Base-by-base conservation (phyloP, 306 rosid species). In the Ormosia semicastrata region DNA sequence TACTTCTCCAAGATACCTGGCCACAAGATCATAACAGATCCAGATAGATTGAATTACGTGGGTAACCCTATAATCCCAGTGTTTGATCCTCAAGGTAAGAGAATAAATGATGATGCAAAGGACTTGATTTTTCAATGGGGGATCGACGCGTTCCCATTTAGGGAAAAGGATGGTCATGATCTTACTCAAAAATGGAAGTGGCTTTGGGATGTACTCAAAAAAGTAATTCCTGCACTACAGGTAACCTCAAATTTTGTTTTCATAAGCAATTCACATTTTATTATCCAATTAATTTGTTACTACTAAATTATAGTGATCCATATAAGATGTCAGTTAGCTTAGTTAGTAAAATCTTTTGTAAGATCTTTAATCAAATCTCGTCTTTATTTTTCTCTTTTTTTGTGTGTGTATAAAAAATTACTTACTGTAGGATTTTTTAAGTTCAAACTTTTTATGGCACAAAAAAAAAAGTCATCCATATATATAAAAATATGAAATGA, bases 101-200 rank as follows among this genome's bases (percentile, higher is more conserved):
- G 7, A 11, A 3, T 32, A 2, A 84, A 84, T 15, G 15, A 3
- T 1, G 33, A 84, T 34, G 84, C 87, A 6, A 68, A 65, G 58
- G 77, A 73, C 0, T 70, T 79, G 15, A 79, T 84, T 54, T 84
- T 84, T 57, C 81, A 84, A 73, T 84, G 87, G 87, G 87, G 83
- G 1, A 79, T 84, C 10, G 77, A 79, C 0, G 84, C 84, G 1
- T 84, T 84, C 36, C 87, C 87, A 39, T 84, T 84, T n/a, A 73
- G 84, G 52, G 32, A 66, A 74, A 37, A 0, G 9, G 84, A 84
- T 66, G 84, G 84, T 56, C 4, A 0, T 17, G 72, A 78, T 3
- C 87, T 79, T 47, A 3, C 3, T 46, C 65, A 3, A 0, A 84
- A 84, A 37, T 84, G 81, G 87, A 65, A 57, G 12, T 84, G 87